Percentiles rank a stretch among this genome's conserved stretches.
phyloP scores from a whole-genome alignment of 345 rosid genomes.

The Populus nigra region DNA sequence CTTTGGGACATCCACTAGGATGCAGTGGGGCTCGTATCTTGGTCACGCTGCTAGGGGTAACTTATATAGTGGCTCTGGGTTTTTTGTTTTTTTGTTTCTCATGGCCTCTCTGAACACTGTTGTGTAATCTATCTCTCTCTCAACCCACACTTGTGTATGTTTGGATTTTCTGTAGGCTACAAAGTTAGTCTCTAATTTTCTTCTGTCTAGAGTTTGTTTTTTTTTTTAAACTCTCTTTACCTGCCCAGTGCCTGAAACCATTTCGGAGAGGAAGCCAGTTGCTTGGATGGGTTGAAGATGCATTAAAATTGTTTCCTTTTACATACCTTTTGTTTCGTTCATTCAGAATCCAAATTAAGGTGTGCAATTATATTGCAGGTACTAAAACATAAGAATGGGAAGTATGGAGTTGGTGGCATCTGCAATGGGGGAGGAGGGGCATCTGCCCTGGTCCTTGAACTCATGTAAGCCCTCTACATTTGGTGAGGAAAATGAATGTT shows the following conservation, averaged over 20 bases:
- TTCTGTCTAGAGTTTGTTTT: background rate
- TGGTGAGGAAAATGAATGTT: background rate
- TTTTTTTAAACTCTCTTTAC: too few species aligned
- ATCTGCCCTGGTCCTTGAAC: constrained; percentile 30
- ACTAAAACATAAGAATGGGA: constrained; percentile 25
- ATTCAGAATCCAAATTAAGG: background rate
- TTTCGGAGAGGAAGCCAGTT: too few species aligned
- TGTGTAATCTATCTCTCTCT: background rate
- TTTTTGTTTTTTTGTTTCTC: too few species aligned
- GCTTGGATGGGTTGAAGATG: background rate
- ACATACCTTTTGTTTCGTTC: too few species aligned
- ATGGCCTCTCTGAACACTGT: background rate
- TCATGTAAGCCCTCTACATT: constrained; percentile 20
- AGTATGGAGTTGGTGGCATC: constrained; percentile 20
- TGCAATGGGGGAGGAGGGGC: constrained; percentile 40
- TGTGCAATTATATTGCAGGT: constrained; percentile 12
- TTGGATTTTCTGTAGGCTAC: too few species aligned
- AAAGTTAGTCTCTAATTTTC: background rate
- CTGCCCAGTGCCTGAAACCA: too few species aligned
- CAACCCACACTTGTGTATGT: background rate
- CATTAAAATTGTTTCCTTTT: background rate
- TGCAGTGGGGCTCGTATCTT: constrained; percentile 32
- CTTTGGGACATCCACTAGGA: constrained; percentile 36
- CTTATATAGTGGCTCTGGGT: background rate
- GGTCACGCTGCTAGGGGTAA: constrained; percentile 31